A percentile compares a stretch with the other conserved stretches of the same genome.
Conservation (phyloP, 108 stramenopile genomes). For the Cyclotella baltica region DNA sequence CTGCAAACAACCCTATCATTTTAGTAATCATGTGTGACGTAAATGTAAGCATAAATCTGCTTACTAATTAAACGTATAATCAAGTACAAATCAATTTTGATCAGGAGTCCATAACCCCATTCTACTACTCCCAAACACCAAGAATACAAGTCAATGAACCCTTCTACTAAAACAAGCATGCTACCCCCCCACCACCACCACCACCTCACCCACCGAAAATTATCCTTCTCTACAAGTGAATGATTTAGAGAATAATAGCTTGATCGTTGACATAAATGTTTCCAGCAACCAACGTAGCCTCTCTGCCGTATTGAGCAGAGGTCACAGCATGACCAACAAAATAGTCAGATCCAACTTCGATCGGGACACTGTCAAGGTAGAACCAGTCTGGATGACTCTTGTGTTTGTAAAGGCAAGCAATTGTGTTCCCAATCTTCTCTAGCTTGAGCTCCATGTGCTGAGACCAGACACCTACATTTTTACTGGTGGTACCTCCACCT, state of each 20-base stretch:
- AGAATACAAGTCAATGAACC: too few relatives aligned
- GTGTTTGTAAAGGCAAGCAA: conserved; percentile 28
- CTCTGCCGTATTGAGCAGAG: conserved; percentile 18
- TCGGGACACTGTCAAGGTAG: conserved; percentile 20
- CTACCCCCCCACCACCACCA: conserved; percentile 18
- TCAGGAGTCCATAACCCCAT: too few relatives aligned
- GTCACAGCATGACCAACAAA: conserved; percentile 33
- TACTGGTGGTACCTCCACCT: conserved; percentile 18
- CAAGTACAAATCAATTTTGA: too few relatives aligned
- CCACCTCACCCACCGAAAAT: conserved; percentile 28
- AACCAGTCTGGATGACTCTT: conserved; percentile 17
- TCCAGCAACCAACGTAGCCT: conserved; percentile 18
- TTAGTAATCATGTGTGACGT: too few relatives aligned
- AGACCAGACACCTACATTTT: conserved; percentile 33
- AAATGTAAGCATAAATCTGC: too few relatives aligned
- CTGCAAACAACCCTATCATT: too few relatives aligned
- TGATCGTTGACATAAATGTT: conserved; percentile 15
- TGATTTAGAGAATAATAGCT: background rate
- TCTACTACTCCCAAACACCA: too few relatives aligned
- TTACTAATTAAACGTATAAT: too few relatives aligned
- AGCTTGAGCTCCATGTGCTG: conserved; percentile 25
- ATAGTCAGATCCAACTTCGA: conserved; percentile 12
- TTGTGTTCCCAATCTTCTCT: conserved; percentile 14
- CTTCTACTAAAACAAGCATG: conserved; percentile 48
- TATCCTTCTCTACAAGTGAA: conserved; percentile 12